Conservation (phyloP, 305 asterid genomes). For the Ilex paraguariensis region DNA sequence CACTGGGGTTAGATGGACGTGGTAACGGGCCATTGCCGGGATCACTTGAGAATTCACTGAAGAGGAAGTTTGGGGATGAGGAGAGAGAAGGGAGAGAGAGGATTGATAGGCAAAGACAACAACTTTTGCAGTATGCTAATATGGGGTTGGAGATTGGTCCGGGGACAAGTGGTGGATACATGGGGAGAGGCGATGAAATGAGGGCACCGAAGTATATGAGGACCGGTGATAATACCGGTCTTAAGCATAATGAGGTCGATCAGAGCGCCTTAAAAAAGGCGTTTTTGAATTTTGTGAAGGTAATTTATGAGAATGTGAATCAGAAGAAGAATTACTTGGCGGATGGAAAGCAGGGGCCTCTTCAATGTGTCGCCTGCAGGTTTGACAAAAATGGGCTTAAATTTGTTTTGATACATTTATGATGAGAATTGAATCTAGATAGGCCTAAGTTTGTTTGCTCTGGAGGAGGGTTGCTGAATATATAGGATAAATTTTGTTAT, state of each 20-base stretch:
- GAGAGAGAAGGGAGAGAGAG: constrained; percentile 63
- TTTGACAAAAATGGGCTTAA: constrained; percentile 25
- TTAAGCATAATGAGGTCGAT: constrained; percentile 65
- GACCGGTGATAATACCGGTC: constrained; percentile 29
- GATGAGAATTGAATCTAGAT: too few species aligned
- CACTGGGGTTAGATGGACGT: constrained; percentile 18
- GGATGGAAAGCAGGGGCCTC: constrained; percentile 76
- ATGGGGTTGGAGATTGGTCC: constrained; percentile 30
- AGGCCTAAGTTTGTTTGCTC: too few species aligned
- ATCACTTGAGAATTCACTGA: constrained; percentile 36
- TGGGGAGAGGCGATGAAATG: constrained; percentile 45
- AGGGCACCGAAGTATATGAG: constrained; percentile 58
- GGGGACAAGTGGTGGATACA: constrained; percentile 30
- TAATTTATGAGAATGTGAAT: constrained; percentile 53
- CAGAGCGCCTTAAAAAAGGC: constrained; percentile 57
- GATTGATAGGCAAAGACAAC: constrained; percentile 82
- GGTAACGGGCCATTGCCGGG: constrained; percentile 1
- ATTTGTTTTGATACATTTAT: not conserved
- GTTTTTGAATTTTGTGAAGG: constrained; percentile 64
- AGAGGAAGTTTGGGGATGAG: constrained; percentile 74
- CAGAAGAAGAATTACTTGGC: constrained; percentile 68
- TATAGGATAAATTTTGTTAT: too few species aligned
- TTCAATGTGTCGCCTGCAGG: constrained; percentile 87
- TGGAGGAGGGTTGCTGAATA: too few species aligned
- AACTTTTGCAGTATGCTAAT: constrained; percentile 82